Conservation (phyloP, 2,329 filamentous ascomycete species). For the Hypoxylon sp. region DNA sequence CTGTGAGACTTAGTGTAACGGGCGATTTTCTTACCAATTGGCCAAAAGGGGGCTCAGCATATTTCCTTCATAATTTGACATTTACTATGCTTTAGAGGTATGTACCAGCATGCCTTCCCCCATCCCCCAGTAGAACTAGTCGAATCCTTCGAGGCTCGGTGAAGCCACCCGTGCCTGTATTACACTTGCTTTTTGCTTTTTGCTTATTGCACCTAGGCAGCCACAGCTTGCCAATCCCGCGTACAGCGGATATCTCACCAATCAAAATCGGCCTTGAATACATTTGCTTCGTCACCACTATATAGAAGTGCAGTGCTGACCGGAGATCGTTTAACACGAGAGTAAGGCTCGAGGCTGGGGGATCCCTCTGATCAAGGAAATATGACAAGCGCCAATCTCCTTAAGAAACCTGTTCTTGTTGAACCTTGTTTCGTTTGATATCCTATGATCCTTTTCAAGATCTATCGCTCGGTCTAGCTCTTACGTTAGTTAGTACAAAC, state of each 20-base stretch:
- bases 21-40: background rate
- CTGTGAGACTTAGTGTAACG: constrained; percentile 3
- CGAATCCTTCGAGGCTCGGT: constrained; percentile 34
- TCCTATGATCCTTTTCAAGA: background rate
- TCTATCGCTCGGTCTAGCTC: constrained; percentile 1
- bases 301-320: constrained; percentile 25
- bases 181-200: constrained; percentile 2
- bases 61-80: background rate
- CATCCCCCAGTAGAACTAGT: background rate
- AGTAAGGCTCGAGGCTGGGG: constrained; percentile 14
- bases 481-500: background rate
- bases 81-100: background rate
- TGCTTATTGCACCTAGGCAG: constrained; percentile 12
- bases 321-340: constrained; percentile 8
- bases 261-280: background rate
- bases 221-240: constrained; percentile 10
- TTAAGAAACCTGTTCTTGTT: background rate
- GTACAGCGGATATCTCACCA: constrained; percentile 11
- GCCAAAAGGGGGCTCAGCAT: constrained; percentile 5
- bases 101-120: background rate
- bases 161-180: background rate
- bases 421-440: constrained; percentile 9
- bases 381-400: constrained; percentile 14
- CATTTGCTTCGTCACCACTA: constrained; percentile 20
- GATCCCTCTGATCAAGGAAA: constrained; percentile 10